phyloP scores from a whole-genome alignment of 1,284 basidiomycete species.

The Rhodotorula sp. region DNA sequence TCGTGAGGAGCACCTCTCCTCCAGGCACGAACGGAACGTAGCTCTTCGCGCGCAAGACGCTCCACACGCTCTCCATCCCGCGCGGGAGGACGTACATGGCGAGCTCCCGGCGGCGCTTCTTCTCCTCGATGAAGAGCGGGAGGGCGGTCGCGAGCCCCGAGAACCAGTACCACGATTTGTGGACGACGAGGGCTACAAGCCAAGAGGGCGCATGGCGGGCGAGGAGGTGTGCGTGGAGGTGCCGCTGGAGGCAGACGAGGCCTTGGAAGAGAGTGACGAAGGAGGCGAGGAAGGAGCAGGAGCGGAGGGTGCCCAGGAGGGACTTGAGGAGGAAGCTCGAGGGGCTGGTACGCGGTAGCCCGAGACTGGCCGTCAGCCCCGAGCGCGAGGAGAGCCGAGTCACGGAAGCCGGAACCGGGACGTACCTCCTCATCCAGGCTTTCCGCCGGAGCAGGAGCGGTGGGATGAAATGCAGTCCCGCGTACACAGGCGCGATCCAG shows the following conservation, averaged over 20 bases:
- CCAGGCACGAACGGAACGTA: slow-evolving; percentile 67
- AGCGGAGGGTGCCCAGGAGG: slow-evolving; percentile 73
- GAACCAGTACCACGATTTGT: slow-evolving; percentile 42
- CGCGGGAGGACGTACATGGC: slow-evolving; percentile 78
- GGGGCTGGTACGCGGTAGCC: slow-evolving; percentile 6
- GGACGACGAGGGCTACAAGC: slow-evolving; percentile 19
- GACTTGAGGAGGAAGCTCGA: slow-evolving; percentile 59
- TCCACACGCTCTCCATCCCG: slow-evolving; percentile 77
- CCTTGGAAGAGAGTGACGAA: slow-evolving; percentile 89
- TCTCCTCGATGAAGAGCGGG: slow-evolving; percentile 84
- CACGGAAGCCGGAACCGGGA: slow-evolving; percentile 54
- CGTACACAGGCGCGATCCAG: slow-evolving; percentile 79
- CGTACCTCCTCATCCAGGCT: slow-evolving; percentile 64
- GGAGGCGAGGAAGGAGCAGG: slow-evolving; percentile 82
- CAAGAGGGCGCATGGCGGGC: slow-evolving; percentile 34
- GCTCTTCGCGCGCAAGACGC: slow-evolving; percentile 71
- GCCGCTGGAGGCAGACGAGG: slow-evolving; percentile 68
- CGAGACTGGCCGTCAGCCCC: neutral
- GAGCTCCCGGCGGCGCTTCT: slow-evolving; percentile 73
- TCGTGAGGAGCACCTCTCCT: slow-evolving; percentile 68
- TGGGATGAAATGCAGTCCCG: slow-evolving; percentile 87
- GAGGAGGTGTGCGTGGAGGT: slow-evolving; percentile 56
- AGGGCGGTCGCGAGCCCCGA: slow-evolving; percentile 66
- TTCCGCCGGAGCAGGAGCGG: slow-evolving; percentile 51
- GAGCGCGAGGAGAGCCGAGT: no score